Evolutionary conservation across 2,329 filamentous ascomycete species (phyloP), one percentile per base, ranked within the genome.

Genomic region (Gyromitra esculenta): DNA sequence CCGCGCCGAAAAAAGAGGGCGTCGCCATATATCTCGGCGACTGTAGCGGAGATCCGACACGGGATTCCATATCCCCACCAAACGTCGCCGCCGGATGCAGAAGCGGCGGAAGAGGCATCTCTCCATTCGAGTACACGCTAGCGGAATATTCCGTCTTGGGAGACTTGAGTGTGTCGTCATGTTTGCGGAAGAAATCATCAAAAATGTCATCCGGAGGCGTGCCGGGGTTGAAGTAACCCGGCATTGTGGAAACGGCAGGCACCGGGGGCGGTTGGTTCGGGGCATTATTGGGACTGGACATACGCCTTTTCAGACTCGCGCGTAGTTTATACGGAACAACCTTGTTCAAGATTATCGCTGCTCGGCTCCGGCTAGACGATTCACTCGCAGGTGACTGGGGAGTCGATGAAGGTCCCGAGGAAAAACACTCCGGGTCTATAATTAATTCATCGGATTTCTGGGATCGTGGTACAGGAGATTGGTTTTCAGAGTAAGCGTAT

Each of bases 381-480:
- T 81, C 79, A 9, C 78, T 79, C 41, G 80, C 77, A 11, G 80
- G 79, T 8, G 79, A 81, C 50, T 79, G 79, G 13, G 79, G 78
- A n/a, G 78, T 67, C 5, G 79, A 81, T n/a, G 79, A 72, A 52
- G 80, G 78, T 8, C 67, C 76, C 7, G 72, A 77, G 18, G 80
- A 79, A 72, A 81, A 80, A 35, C 80, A 80, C 60, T 81, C 80
- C n/a, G 80, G 79, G 54, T 81, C 80, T 60, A 81, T 80, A 35
- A 79, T 75, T 45, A 80, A 76, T 54, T 80, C 80, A 57, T 69
- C 79, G 35, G 65, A 75, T 54, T 63, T 50, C 56, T 69, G 66
- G n/a, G 65, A 48, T 25, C 71, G 60, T 52, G 63, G 57, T 39
- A 74, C 62, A 8, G 76, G 59, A 25, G 76, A 69, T 56, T 25